Evolutionary conservation across 2,329 filamentous ascomycete genomes (phyloP).

Genomic region (Fusarium begoniae): DNA sequence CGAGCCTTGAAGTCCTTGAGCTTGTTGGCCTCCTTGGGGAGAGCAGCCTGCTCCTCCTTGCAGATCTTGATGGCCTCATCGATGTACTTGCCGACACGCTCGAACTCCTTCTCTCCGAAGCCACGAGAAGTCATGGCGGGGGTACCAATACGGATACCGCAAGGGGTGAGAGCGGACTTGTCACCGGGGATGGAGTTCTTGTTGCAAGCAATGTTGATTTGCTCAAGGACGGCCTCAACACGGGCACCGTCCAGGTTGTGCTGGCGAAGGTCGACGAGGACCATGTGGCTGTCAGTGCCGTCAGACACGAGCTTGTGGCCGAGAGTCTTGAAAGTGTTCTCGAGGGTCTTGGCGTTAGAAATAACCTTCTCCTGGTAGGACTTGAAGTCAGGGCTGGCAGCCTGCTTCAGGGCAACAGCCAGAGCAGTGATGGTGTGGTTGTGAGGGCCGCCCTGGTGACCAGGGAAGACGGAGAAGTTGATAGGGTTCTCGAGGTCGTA

Average conservation of each 20-base stretch:
- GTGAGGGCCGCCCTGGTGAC: constrained; percentile 97
- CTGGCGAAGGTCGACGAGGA: constrained; percentile 91
- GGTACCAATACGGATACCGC: constrained; percentile 94
- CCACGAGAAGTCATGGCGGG: constrained; percentile 98
- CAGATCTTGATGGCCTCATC: constrained; percentile 88
- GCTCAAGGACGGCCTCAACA: constrained; percentile 94
- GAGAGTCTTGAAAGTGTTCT: constrained; percentile 83
- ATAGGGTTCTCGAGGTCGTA: constrained; percentile 97
- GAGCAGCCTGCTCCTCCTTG: constrained; percentile 82
- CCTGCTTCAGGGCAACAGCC: constrained; percentile 94
- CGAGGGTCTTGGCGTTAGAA: constrained; percentile 91
- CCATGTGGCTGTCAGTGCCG: constrained; percentile 97
- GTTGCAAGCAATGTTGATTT: constrained; percentile 99
- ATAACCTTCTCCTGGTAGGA: constrained; percentile 93
- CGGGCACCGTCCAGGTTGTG: constrained; percentile 90
- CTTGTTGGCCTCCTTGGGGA: constrained; percentile 98
- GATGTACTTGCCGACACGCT: constrained; percentile 89
- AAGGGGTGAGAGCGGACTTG: constrained; percentile 94
- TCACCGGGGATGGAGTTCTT: constrained; percentile 99
- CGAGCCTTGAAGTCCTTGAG: constrained; percentile 99
- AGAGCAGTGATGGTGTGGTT: constrained; percentile 99
- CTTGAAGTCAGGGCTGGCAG: constrained; percentile 88
- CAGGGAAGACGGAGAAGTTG: constrained; percentile 99
- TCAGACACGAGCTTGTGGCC: constrained; percentile 95
- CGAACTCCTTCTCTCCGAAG: constrained; percentile 92